Percentiles rank a stretch among this genome's conserved stretches.
These are phyloP conservation scores for Trichoderma arundinaceum DNA, from an alignment of 2,329 filamentous ascomycete genomes.

Conservation along the genomic window DNA sequence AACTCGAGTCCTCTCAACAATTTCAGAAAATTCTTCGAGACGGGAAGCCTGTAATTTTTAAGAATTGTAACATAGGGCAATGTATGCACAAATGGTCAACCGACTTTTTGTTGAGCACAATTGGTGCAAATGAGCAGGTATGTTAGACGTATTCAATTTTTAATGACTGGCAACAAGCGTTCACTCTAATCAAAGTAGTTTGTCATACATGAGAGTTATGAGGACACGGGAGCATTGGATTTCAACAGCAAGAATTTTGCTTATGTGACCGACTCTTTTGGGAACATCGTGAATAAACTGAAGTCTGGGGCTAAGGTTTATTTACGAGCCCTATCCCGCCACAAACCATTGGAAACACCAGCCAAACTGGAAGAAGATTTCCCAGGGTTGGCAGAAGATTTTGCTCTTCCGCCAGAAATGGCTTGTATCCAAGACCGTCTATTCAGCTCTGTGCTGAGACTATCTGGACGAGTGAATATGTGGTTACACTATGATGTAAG, in stretches of 20 bases:
- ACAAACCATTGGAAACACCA: conserved; percentile 70
- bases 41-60: conserved; percentile 65
- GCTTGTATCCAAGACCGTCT: conserved; percentile 62
- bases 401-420: conserved; percentile 68
- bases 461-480: conserved; percentile 81
- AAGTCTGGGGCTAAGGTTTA: conserved; percentile 69
- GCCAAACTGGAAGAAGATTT: conserved; percentile 76
- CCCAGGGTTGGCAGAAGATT: conserved; percentile 70
- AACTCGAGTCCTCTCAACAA: conserved; percentile 56
- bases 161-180: background rate
- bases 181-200: conserved; percentile 53
- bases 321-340: conserved; percentile 75
- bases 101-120: conserved; percentile 66
- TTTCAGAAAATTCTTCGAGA: conserved; percentile 65
- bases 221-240: conserved; percentile 67
- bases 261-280: conserved; percentile 73
- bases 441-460: conserved; percentile 79
- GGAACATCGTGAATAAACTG: conserved; percentile 67
- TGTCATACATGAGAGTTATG: conserved; percentile 71
- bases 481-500: conserved; percentile 88
- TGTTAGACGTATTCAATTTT: conserved; percentile 30
- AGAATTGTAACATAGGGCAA: conserved; percentile 67
- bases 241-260: conserved; percentile 84
- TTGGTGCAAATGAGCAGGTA: conserved; percentile 68
- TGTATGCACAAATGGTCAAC: conserved; percentile 72